phyloP scores from a whole-genome alignment of 352 stramenopile genomes.

The Globisporangium viniferum region DNA sequence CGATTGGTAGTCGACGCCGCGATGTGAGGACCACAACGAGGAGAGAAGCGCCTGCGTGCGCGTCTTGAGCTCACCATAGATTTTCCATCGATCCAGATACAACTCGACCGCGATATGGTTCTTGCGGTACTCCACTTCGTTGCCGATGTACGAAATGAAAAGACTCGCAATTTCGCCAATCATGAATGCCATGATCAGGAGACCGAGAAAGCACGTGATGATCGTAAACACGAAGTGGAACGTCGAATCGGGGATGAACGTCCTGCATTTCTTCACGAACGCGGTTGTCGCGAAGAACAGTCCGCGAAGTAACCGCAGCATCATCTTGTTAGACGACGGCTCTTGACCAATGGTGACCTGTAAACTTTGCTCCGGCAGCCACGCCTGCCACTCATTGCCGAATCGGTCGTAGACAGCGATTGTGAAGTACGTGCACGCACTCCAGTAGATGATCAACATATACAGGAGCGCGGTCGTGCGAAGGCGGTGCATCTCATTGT shows the following conservation, averaged over 20 bases:
- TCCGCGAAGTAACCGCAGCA: slow-evolving; percentile 40
- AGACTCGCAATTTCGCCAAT: slow-evolving; percentile 68
- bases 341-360: slow-evolving; percentile 20
- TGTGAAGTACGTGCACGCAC: slow-evolving; percentile 49
- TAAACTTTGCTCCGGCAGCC: slow-evolving; percentile 34
- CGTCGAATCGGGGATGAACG: slow-evolving; percentile 45
- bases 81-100: slow-evolving; percentile 52
- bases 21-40: slow-evolving; percentile 61
- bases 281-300: slow-evolving; percentile 56
- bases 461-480: slow-evolving; percentile 42
- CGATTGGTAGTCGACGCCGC: slow-evolving; percentile 55
- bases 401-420: slow-evolving; percentile 48
- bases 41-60: slow-evolving; percentile 53
- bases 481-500: slow-evolving; percentile 61
- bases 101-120: slow-evolving; percentile 66
- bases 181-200: slow-evolving; percentile 68
- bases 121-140: slow-evolving; percentile 70
- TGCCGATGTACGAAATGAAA: slow-evolving; percentile 69
- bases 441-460: slow-evolving; percentile 62
- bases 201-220: slow-evolving; percentile 43
- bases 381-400: slow-evolving; percentile 45
- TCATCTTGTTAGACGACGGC: slow-evolving; percentile 11
- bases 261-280: slow-evolving; percentile 66
- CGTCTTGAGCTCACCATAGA: slow-evolving; percentile 35
- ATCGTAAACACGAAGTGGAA: slow-evolving; percentile 49